Evolutionary conservation across 2,329 filamentous ascomycete species (phyloP).

Genomic region (Fusarium transvaalense): DNA sequence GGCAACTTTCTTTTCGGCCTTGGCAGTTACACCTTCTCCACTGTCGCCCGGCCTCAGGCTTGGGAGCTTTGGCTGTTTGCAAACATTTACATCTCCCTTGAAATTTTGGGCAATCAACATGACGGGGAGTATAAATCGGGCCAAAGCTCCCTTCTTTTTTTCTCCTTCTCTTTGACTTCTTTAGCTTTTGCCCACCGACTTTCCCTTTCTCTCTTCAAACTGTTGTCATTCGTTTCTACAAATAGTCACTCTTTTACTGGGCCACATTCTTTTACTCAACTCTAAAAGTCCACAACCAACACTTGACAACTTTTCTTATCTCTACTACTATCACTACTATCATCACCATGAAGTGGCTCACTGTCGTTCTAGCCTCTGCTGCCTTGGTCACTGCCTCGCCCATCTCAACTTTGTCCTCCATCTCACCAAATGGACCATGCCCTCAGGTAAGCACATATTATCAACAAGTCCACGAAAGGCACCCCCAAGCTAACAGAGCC

Average conservation of each 20-base stretch:
- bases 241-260: constrained; percentile 7
- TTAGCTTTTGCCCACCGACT: neutral
- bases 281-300: neutral
- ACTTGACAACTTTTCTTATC: neutral
- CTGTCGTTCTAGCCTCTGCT: constrained; percentile 36
- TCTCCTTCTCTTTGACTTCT: neutral
- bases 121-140: constrained; percentile 11
- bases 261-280: neutral
- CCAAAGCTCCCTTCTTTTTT: constrained; percentile 4
- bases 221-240: constrained; percentile 12
- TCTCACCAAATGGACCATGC: constrained; percentile 54
- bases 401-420: constrained; percentile 44
- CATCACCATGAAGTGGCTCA: constrained; percentile 44
- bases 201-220: constrained; percentile 4
- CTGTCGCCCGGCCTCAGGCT: neutral
- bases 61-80: constrained; percentile 5
- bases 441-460: constrained; percentile 47
- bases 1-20: constrained; percentile 1
- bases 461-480: neutral
- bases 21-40: constrained; percentile 13
- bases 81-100: constrained; percentile 2
- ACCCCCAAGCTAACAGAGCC: constrained; percentile 12
- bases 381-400: constrained; percentile 25
- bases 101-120: neutral
- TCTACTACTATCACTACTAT: neutral